Conservation (phyloP, 768 basidiomycete species). For the Macrolepiota fuliginosa region DNA sequence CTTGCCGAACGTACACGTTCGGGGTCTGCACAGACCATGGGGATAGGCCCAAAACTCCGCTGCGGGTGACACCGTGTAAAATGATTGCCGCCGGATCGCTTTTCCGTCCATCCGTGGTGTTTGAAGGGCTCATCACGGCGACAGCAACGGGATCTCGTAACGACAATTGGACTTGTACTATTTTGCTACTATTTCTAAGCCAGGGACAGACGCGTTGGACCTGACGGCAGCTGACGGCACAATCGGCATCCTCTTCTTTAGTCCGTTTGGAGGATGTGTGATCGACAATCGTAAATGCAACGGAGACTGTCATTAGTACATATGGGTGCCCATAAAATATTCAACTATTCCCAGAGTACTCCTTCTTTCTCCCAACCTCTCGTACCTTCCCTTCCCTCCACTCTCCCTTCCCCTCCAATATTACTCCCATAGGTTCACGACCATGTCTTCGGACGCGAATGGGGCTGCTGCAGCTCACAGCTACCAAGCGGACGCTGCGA, state of each 20-base stretch:
- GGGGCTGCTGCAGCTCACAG: constrained; percentile 1
- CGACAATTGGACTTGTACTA: not conserved
- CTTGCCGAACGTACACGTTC: not conserved
- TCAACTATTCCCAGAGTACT: constrained; percentile 1
- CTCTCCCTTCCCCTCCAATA: not conserved
- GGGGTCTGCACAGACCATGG: not conserved
- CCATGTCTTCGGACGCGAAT: constrained; percentile 11
- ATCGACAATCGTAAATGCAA: not conserved
- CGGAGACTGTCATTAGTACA: not conserved
- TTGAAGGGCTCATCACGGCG: not conserved
- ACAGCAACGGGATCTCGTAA: not conserved
- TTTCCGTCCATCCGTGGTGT: not conserved
- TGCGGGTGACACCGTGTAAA: not conserved
- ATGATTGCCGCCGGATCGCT: constrained; percentile 1
- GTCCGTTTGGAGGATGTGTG: not conserved
- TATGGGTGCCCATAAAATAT: constrained; percentile 7
- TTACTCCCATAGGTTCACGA: not conserved
- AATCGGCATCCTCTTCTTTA: not conserved
- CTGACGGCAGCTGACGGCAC: not conserved
- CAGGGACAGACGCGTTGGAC: not conserved
- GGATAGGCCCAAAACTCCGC: not conserved
- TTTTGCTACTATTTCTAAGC: not conserved
- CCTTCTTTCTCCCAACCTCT: not conserved
- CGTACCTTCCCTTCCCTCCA: not conserved
- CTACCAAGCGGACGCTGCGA: not conserved